Conservation (phyloP, 2,329 filamentous ascomycete genomes). For the Sporothrix brasiliensis region DNA sequence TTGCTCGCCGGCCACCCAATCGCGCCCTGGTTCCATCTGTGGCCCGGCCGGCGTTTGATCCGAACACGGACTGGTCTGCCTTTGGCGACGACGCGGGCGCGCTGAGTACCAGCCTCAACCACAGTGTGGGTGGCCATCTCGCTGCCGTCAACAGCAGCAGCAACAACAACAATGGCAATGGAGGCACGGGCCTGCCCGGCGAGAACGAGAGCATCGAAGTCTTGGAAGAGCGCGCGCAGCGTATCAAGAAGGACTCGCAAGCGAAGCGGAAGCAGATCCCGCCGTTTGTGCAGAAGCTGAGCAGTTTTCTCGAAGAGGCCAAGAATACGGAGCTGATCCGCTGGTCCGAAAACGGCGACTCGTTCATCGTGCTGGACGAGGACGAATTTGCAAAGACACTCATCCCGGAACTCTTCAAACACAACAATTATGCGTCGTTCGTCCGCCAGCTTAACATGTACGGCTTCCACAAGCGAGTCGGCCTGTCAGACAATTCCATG, state of each 20-base stretch:
- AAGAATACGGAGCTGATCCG: conserved; percentile 94
- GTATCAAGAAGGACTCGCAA: conserved; percentile 85
- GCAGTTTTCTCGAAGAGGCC: conserved; percentile 91
- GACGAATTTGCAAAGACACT: conserved; percentile 98
- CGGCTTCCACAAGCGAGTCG: conserved; percentile 94
- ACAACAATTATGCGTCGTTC: conserved; percentile 97
- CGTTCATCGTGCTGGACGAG: conserved; percentile 94
- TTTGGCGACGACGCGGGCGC: conserved; percentile 49
- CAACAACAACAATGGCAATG: conserved; percentile 16
- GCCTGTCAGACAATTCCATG: conserved; percentile 95
- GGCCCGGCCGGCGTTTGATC: conserved; percentile 46
- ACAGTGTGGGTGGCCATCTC: background rate
- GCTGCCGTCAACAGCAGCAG: background rate
- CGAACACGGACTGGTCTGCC: conserved; percentile 48
- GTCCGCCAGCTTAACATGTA: conserved; percentile 96
- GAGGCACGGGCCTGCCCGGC: conserved; percentile 40
- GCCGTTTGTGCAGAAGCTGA: conserved; percentile 95
- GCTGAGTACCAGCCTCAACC: conserved; percentile 33
- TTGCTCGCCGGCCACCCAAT: conserved; percentile 58
- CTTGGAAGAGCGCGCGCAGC: conserved; percentile 75
- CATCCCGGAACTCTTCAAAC: conserved; percentile 97
- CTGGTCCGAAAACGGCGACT: conserved; percentile 95
- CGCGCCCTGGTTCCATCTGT: conserved; percentile 54
- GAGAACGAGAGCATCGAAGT: conserved; percentile 75
- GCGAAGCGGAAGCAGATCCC: conserved; percentile 93